These are phyloP conservation scores for Trametes cinnabarina DNA, from an alignment of 768 basidiomycete genomes.

Conservation along the genomic window DNA sequence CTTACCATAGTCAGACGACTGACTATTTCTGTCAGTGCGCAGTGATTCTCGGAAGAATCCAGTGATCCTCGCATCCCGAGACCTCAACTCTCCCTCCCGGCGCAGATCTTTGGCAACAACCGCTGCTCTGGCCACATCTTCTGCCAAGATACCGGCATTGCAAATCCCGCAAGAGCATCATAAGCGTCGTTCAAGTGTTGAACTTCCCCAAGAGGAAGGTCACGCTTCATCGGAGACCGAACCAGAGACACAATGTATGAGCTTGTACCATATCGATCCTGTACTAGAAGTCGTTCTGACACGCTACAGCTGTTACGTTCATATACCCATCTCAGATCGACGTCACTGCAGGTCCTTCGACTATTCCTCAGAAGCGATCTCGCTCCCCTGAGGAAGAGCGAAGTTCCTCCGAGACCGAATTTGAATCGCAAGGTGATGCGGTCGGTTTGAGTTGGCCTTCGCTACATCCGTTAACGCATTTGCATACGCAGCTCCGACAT, in stretches of 20 bases:
- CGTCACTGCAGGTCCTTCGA: not conserved
- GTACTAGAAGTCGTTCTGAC: not conserved
- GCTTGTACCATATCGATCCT: too few relatives aligned
- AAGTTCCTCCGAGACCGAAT: constrained; percentile 20
- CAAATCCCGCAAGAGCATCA: not conserved
- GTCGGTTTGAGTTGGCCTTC: not conserved
- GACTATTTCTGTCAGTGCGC: not conserved
- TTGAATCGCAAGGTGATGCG: constrained; percentile 19
- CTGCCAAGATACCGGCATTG: not conserved
- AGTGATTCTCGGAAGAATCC: not conserved
- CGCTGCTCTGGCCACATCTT: not conserved
- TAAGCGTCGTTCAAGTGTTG: not conserved
- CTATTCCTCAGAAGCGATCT: constrained; percentile 1
- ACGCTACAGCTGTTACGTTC: constrained; percentile 2
- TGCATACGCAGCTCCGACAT: constrained; percentile 1
- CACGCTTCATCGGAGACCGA: constrained; percentile 11
- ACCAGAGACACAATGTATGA: constrained; percentile 10
- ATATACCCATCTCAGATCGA: constrained; percentile 8
- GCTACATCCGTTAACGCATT: not conserved
- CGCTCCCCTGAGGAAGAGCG: not conserved
- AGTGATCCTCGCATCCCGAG: not conserved
- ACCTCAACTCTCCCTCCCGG: constrained; percentile 2
- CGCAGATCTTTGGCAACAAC: not conserved
- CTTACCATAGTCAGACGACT: too few relatives aligned
- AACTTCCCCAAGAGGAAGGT: not conserved